Base-by-base conservation (phyloP, 78 protist genomes). In the Dictyostelium purpureum region DNA sequence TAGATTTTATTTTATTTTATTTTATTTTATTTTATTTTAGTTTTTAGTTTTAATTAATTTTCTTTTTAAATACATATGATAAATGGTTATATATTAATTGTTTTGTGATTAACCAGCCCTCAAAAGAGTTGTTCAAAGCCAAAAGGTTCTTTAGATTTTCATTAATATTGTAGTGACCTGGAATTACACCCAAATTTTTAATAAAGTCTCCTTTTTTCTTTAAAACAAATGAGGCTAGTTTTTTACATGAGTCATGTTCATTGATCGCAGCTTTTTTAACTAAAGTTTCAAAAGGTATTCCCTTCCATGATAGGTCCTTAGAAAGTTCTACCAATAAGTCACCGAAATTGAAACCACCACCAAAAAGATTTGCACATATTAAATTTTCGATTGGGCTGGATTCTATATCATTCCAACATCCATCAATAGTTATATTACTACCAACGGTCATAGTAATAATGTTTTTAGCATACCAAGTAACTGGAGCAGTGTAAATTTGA, bases 41-140 rank as follows among this genome's bases (percentile, higher is more conserved):
- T 26, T 57, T 14, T 63, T 6, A 14, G n/a, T n/a, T n/a, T 33
- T 63, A 33, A 63, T 28, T 28, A 31, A 63, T 9, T 33, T 63
- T 63, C 43, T 63, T 63, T 63, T 63, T 63, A 63, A 63, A 63
- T 14, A 63, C 71, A 63, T 31, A 63, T 16, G 43, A 63, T 63
- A 63, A 33, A 63, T 63, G 71, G 33, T 14, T 63, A 16, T 31
- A 31, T 1, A 63, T 24, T 16, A 63, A 14, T 63, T 63, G 42
- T 10, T 26, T 26, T 26, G 69, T 33, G 16, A 63, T 18, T 63
- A 31, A 14, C 71, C 71, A 63, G 33, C 71, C 71, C 11, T 63
- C 71, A 33, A 31, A 63, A 26, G 71, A 63, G 18, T 63, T 63
- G 33, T 63, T 63, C 33, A 24, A 63, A 14, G 19, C 19, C 18